Evolutionary conservation across 2,329 filamentous ascomycete genomes (phyloP).

Genomic region (Sclerotinia spermophila): DNA sequence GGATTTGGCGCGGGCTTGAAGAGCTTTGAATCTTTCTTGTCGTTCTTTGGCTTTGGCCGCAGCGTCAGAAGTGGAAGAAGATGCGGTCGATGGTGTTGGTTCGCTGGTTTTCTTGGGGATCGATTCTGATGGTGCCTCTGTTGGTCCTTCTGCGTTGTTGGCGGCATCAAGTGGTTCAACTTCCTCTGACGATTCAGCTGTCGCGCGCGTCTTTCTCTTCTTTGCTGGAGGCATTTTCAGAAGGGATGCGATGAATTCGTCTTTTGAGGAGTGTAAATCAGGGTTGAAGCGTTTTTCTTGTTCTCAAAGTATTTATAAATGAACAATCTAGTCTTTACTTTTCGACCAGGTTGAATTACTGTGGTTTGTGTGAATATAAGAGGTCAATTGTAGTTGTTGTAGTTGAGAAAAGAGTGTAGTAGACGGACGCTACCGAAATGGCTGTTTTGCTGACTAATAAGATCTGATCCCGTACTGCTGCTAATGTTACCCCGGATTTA

Average conservation of each 20-base stretch:
- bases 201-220: slow-evolving; percentile 44
- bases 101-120: background rate
- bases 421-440: background rate
- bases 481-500: slow-evolving; percentile 13
- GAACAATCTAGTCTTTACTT: too few species aligned
- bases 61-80: slow-evolving; percentile 32
- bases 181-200: slow-evolving; percentile 24
- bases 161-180: slow-evolving; percentile 2
- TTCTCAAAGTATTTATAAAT: background rate
- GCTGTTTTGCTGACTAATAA: slow-evolving; percentile 10
- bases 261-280: background rate
- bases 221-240: slow-evolving; percentile 44
- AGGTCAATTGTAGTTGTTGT: background rate
- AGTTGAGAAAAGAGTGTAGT: background rate
- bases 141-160: slow-evolving; percentile 18
- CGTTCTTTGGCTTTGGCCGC: slow-evolving; percentile 58
- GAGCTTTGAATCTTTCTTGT: slow-evolving; percentile 78
- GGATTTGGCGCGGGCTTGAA: slow-evolving; percentile 75
- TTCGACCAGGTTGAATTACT: background rate
- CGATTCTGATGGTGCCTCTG: slow-evolving; percentile 18
- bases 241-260: too few species aligned
- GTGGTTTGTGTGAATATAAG: background rate
- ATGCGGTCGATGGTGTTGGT: background rate
- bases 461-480: background rate
- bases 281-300: background rate